Percentiles rank a stretch among this genome's conserved stretches.
These are phyloP conservation scores for Endocarpon pusillum DNA, from an alignment of 495 filamentous ascomycete species.

Conservation along the genomic window DNA sequence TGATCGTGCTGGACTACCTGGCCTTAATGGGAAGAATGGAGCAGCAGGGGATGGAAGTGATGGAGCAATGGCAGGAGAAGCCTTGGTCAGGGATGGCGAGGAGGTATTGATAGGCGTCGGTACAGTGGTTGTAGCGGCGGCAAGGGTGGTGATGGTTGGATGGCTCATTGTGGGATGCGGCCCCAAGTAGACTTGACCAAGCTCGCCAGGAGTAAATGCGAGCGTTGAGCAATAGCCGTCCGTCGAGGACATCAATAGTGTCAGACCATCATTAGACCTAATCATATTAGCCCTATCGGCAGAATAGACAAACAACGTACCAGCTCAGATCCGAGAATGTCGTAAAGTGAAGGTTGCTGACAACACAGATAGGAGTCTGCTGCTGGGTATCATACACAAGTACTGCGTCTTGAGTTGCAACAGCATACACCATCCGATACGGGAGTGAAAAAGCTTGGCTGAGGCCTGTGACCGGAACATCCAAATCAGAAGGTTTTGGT, in stretches of 20 bases:
- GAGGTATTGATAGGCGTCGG: constrained; percentile 45
- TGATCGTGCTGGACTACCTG: constrained; percentile 61
- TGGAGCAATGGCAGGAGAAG: constrained; percentile 35
- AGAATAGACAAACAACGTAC: constrained; percentile 31
- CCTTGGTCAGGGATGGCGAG: constrained; percentile 36
- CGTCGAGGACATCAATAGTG: constrained; percentile 86
- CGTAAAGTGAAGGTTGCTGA: constrained; percentile 92
- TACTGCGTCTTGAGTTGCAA: constrained; percentile 94
- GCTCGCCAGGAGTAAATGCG: constrained; percentile 65
- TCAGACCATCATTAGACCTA: constrained; percentile 86
- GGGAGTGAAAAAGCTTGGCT: constrained; percentile 64
- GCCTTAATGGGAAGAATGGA: constrained; percentile 33
- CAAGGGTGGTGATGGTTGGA: constrained; percentile 11
- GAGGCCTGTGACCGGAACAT: constrained; percentile 33
- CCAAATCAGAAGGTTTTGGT: constrained; percentile 33
- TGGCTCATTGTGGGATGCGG: constrained; percentile 30
- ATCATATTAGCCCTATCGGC: constrained; percentile 7
- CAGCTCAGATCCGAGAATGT: constrained; percentile 95
- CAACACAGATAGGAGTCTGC: constrained; percentile 73
- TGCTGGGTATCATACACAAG: constrained; percentile 96
- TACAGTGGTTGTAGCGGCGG: constrained; percentile 34
- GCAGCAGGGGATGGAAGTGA: constrained; percentile 21
- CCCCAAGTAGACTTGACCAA: constrained; percentile 72
- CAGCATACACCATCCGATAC: constrained; percentile 90
- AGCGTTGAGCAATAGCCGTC: constrained; percentile 94